Conservation (phyloP, 805 yeast species). For the Suhomyces xylopsoci region DNA sequence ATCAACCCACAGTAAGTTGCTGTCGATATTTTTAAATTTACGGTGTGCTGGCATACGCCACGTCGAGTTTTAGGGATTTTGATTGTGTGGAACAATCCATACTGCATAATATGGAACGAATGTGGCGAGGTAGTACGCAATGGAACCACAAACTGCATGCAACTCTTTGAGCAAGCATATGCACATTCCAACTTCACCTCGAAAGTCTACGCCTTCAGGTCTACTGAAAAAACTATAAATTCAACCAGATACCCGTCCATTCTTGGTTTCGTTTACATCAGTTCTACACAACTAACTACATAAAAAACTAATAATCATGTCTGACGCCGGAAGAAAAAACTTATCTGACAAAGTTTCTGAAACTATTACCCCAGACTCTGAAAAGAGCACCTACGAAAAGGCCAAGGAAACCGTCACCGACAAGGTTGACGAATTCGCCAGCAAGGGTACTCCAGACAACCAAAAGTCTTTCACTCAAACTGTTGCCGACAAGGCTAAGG, state of each 20-base stretch:
- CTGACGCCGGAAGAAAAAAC: slow-evolving; percentile 44
- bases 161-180: not conserved
- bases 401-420: slow-evolving; percentile 37
- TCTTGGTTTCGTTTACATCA: not conserved
- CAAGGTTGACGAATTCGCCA: slow-evolving; percentile 33
- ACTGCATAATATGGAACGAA: not conserved
- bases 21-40: not conserved
- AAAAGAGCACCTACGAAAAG: slow-evolving; percentile 37
- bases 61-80: not conserved
- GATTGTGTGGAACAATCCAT: not conserved
- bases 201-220: not conserved
- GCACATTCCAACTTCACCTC: not conserved
- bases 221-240: slow-evolving; percentile 2
- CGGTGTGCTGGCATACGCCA: not conserved
- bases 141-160: not conserved
- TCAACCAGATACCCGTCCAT: not conserved
- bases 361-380: slow-evolving; percentile 40
- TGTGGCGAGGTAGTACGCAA: not conserved
- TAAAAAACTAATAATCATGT: slow-evolving; percentile 21
- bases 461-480: slow-evolving; percentile 71
- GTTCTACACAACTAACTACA: not conserved
- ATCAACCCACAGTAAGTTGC: not conserved
- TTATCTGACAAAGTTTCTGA: slow-evolving; percentile 37
- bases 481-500: slow-evolving; percentile 56
- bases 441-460: slow-evolving; percentile 57